Percentiles rank a stretch among this genome's conserved stretches.
Evolutionary conservation across 805 yeast species (phyloP).

Genomic region (Schizosaccharomyces cryophilus): DNA sequence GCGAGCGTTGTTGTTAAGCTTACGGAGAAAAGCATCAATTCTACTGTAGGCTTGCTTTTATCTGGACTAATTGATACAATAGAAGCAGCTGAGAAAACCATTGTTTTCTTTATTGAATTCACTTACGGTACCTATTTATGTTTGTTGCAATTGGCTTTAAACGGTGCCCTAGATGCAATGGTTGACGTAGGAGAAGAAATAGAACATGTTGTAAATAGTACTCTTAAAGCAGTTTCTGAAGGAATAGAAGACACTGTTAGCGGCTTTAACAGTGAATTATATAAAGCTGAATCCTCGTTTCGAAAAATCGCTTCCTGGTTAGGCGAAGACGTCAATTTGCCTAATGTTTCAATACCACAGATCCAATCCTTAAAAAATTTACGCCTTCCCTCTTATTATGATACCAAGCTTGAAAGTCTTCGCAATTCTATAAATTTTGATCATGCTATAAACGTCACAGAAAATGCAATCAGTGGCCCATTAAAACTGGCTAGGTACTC

Average conservation of each 20-base stretch:
- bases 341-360: slow-evolving; percentile 18
- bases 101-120: slow-evolving; percentile 43
- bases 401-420: slow-evolving; percentile 28
- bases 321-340: slow-evolving; percentile 21
- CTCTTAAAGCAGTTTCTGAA: slow-evolving; percentile 27
- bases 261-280: slow-evolving; percentile 32
- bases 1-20: neutral
- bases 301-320: slow-evolving; percentile 33
- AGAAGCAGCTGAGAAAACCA: slow-evolving; percentile 31
- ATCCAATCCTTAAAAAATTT: slow-evolving; percentile 30
- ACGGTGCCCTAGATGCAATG: slow-evolving; percentile 49
- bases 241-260: slow-evolving; percentile 44
- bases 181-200: slow-evolving; percentile 45
- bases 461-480: slow-evolving; percentile 30
- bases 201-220: slow-evolving; percentile 33
- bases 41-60: neutral
- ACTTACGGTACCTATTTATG: slow-evolving; percentile 75
- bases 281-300: slow-evolving; percentile 28
- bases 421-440: slow-evolving; percentile 31
- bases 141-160: slow-evolving; percentile 45
- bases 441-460: slow-evolving; percentile 34
- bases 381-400: slow-evolving; percentile 40
- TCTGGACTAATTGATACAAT: slow-evolving; percentile 11
- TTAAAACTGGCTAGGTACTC: slow-evolving; percentile 21
- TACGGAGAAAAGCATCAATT: neutral